Evolutionary conservation across 2,329 filamentous ascomycete genomes (phyloP).

Genomic region (Phaeophleospora eucalypticola): DNA sequence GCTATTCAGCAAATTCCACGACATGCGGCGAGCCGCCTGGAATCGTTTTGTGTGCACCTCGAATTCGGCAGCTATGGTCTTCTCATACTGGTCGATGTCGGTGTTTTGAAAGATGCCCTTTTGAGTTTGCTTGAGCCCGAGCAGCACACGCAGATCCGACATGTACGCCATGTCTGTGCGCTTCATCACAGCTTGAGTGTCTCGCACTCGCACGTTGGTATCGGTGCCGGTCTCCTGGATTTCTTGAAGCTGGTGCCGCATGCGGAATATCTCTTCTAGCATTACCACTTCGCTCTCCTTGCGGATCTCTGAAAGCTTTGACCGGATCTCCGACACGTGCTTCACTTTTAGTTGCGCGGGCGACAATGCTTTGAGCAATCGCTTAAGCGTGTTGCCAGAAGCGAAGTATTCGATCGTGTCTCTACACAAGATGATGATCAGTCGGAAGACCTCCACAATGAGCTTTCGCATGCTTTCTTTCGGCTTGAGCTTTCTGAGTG

Average conservation of each 20-base stretch:
- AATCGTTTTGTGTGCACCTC: not conserved
- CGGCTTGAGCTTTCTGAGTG: conserved; percentile 1
- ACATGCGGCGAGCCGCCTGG: not conserved
- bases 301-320: conserved; percentile 3
- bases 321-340: conserved; percentile 3
- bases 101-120: too few species aligned
- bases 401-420: conserved; percentile 7
- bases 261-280: conserved; percentile 1
- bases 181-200: not conserved
- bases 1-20: not conserved
- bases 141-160: not conserved
- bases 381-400: conserved; percentile 1
- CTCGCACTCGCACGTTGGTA: not conserved
- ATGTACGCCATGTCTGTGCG: not conserved
- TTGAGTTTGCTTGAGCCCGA: not conserved
- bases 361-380: conserved; percentile 3
- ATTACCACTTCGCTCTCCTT: conserved; percentile 5
- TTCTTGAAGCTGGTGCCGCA: conserved; percentile 1
- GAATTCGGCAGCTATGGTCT: not conserved
- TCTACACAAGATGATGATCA: conserved; percentile 6
- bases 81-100: not conserved
- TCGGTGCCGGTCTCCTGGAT: not conserved
- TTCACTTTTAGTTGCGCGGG: conserved; percentile 2
- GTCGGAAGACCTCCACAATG: conserved; percentile 3
- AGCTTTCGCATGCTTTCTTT: not conserved